phyloP scores from a whole-genome alignment of 305 asterid genomes.

The Fraxinus sp. region DNA sequence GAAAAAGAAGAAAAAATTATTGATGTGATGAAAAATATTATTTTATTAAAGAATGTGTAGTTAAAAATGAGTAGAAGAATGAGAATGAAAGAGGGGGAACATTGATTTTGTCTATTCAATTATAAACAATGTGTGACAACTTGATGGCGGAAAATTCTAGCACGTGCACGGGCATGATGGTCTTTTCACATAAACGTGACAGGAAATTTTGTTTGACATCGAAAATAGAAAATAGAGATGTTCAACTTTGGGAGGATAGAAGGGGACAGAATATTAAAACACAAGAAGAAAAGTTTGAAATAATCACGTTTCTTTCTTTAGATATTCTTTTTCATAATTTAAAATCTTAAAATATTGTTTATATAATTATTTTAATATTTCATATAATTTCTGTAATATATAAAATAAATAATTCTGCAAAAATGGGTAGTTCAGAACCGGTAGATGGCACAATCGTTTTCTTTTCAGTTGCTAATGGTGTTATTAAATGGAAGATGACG shows the following conservation, averaged over 20 bases:
- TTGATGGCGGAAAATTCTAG: conserved; percentile 5
- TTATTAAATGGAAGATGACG: conserved; percentile 14
- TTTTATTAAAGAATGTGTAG: too few relatives aligned
- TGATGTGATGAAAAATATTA: too few relatives aligned
- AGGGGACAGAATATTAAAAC: not conserved
- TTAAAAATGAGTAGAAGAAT: too few relatives aligned
- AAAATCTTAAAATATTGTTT: not conserved
- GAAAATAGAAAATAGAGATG: conserved; percentile 3
- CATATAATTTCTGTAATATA: not conserved
- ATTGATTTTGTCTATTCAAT: conserved; percentile 13
- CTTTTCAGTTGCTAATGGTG: not conserved
- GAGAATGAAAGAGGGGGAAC: conserved; percentile 3
- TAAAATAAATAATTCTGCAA: not conserved
- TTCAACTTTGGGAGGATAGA: conserved; percentile 19
- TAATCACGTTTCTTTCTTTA: not conserved
- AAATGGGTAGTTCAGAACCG: not conserved
- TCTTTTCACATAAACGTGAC: conserved; percentile 15
- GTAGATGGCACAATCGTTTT: not conserved
- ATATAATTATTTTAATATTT: not conserved
- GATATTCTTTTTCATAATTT: not conserved
- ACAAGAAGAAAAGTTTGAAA: not conserved
- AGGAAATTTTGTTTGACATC: not conserved
- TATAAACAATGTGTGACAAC: conserved; percentile 20
- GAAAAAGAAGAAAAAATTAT: too few relatives aligned
- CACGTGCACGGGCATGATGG: conserved; percentile 28